Percentiles rank a stretch among this genome's conserved stretches.
Conservation (phyloP, 2,329 filamentous ascomycete genomes). For the Penicillium sp. region DNA sequence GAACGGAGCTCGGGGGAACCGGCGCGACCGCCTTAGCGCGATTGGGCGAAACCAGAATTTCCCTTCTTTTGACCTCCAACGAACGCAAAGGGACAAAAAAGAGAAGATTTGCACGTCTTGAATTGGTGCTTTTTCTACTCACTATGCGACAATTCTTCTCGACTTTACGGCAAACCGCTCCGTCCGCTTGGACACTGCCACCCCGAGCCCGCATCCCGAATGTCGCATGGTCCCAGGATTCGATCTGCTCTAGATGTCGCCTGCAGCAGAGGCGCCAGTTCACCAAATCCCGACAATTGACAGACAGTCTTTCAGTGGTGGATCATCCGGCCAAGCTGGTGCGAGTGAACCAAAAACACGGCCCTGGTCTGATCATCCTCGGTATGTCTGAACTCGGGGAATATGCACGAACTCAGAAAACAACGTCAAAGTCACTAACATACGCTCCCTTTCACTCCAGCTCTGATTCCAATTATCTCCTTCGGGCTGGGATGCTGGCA, state of each 20-base stretch:
- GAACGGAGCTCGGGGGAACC: conserved; percentile 25
- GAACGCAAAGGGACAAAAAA: too few relatives aligned
- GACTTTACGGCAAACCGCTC: conserved; percentile 28
- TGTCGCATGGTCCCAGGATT: conserved; percentile 29
- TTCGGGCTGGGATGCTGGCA: conserved; percentile 95
- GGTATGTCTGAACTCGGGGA: conserved; percentile 48
- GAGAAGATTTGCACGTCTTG: too few relatives aligned
- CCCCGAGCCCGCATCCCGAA: conserved; percentile 23
- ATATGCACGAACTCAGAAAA: background rate
- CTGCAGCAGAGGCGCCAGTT: conserved; percentile 42
- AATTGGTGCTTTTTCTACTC: too few relatives aligned
- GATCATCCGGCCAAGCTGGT: conserved; percentile 84
- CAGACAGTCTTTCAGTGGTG: conserved; percentile 80
- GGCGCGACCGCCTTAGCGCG: conserved; percentile 29
- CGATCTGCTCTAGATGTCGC: conserved; percentile 41
- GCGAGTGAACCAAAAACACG: conserved; percentile 73
- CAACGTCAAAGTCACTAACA: conserved; percentile 7
- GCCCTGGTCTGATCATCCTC: conserved; percentile 78
- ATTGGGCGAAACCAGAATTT: conserved; percentile 15
- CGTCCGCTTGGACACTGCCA: conserved; percentile 27
- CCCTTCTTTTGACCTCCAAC: background rate
- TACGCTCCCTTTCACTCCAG: conserved; percentile 40
- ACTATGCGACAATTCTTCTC: conserved; percentile 37
- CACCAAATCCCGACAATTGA: conserved; percentile 55
- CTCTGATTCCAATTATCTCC: conserved; percentile 87